These are phyloP conservation scores for Debaryomycetaceae sp. DNA, from an alignment of 1,139 yeast genomes.

Conservation along the genomic window DNA sequence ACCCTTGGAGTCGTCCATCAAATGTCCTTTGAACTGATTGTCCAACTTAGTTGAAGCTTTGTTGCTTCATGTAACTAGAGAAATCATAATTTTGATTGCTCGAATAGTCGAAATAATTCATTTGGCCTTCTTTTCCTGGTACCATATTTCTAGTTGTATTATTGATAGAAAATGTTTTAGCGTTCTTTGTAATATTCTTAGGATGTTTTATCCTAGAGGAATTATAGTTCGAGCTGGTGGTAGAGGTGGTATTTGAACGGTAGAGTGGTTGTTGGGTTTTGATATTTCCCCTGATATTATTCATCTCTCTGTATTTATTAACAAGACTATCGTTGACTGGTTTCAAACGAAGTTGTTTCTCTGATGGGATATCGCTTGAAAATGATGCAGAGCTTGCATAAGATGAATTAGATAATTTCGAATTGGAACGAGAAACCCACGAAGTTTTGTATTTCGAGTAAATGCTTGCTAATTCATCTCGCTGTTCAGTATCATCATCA, in stretches of 20 bases:
- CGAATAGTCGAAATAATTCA: slow-evolving; percentile 31
- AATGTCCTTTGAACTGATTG: background rate
- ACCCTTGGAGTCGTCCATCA: no score
- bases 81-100: slow-evolving; percentile 31
- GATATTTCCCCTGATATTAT: background rate
- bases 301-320: slow-evolving; percentile 1
- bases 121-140: slow-evolving; percentile 6
- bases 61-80: slow-evolving; percentile 33
- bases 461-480: slow-evolving; percentile 38
- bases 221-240: slow-evolving; percentile 14
- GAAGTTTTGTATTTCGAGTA: slow-evolving; percentile 42
- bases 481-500: slow-evolving; percentile 24
- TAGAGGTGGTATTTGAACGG: slow-evolving; percentile 5
- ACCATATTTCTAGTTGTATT: background rate
- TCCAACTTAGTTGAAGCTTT: background rate
- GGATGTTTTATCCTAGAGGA: slow-evolving; percentile 18
- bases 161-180: slow-evolving; percentile 4
- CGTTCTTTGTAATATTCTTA: slow-evolving; percentile 1
- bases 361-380: slow-evolving; percentile 16
- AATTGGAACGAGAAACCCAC: slow-evolving; percentile 24
- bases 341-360: slow-evolving; percentile 16
- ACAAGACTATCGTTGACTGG: slow-evolving; percentile 6
- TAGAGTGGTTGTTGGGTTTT: background rate
- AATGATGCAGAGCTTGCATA: slow-evolving; percentile 16
- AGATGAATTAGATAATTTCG: slow-evolving; percentile 12